Evolutionary conservation across 768 basidiomycete genomes (phyloP).

Genomic region (Mycena capillaripes): DNA sequence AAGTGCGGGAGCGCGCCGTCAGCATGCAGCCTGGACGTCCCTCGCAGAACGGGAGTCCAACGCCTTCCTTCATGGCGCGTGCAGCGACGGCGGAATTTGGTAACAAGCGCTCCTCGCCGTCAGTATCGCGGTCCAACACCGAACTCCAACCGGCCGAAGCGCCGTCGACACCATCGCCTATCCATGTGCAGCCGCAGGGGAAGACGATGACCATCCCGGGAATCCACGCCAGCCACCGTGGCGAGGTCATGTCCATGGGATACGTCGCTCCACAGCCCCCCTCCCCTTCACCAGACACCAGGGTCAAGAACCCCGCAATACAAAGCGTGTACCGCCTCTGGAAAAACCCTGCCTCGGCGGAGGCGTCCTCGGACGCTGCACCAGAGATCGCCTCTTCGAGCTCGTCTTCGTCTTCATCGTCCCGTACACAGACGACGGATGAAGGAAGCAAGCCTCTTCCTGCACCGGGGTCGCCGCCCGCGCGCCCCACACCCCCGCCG

Average conservation of each 20-base stretch:
- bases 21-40: slow-evolving; percentile 31
- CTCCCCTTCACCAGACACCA: slow-evolving; percentile 44
- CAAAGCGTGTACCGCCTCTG: slow-evolving; percentile 83
- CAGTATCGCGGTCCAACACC: slow-evolving; percentile 17
- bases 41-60: slow-evolving; percentile 25
- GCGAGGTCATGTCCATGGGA: slow-evolving; percentile 89
- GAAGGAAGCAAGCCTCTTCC: slow-evolving; percentile 27
- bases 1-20: slow-evolving; percentile 35
- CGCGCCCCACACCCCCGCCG: slow-evolving; percentile 52
- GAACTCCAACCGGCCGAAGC: slow-evolving; percentile 33
- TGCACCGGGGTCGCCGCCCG: slow-evolving; percentile 8
- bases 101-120: not conserved
- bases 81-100: slow-evolving; percentile 12
- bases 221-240: slow-evolving; percentile 88
- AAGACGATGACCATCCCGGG: slow-evolving; percentile 91
- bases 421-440: slow-evolving; percentile 6
- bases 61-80: slow-evolving; percentile 23
- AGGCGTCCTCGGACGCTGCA: slow-evolving; percentile 11
- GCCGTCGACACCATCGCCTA: slow-evolving; percentile 58
- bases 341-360: slow-evolving; percentile 64
- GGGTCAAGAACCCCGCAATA: slow-evolving; percentile 68
- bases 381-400: slow-evolving; percentile 19
- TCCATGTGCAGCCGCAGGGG: slow-evolving; percentile 83
- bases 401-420: slow-evolving; percentile 26
- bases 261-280: slow-evolving; percentile 69